phyloP scores from a whole-genome alignment of 2,329 filamentous ascomycete genomes.

The Aspergillus tamarii region DNA sequence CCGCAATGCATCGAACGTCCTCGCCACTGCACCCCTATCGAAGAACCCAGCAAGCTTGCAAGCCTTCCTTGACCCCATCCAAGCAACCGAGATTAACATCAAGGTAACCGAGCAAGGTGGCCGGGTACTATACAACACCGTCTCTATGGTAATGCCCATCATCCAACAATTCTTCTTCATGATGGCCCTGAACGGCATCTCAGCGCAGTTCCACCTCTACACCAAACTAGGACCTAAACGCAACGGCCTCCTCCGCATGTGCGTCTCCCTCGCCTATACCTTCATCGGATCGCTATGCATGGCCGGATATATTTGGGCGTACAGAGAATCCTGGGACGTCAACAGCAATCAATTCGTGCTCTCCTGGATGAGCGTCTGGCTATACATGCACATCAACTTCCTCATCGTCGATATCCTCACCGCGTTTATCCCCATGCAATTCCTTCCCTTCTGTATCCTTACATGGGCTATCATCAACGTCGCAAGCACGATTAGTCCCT shows the following conservation, averaged over 20 bases:
- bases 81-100: constrained; percentile 36
- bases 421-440: constrained; percentile 38
- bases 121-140: constrained; percentile 44
- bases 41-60: constrained; percentile 29
- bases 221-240: not conserved
- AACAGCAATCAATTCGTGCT: constrained; percentile 38
- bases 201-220: constrained; percentile 28
- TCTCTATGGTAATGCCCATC: constrained; percentile 45
- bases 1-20: constrained; percentile 32
- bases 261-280: constrained; percentile 12
- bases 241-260: constrained; percentile 12
- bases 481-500: constrained; percentile 41
- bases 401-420: constrained; percentile 44
- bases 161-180: constrained; percentile 51
- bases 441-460: constrained; percentile 45
- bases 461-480: constrained; percentile 47
- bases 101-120: constrained; percentile 41
- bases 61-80: constrained; percentile 41
- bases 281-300: constrained; percentile 11
- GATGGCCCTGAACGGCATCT: constrained; percentile 47
- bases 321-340: constrained; percentile 15
- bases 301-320: constrained; percentile 19
- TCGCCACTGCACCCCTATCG: constrained; percentile 22
- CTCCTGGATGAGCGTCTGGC: constrained; percentile 46
- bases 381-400: constrained; percentile 46